Conservation (phyloP, 2,329 filamentous ascomycete species). For the Cyphellophora europaea region DNA sequence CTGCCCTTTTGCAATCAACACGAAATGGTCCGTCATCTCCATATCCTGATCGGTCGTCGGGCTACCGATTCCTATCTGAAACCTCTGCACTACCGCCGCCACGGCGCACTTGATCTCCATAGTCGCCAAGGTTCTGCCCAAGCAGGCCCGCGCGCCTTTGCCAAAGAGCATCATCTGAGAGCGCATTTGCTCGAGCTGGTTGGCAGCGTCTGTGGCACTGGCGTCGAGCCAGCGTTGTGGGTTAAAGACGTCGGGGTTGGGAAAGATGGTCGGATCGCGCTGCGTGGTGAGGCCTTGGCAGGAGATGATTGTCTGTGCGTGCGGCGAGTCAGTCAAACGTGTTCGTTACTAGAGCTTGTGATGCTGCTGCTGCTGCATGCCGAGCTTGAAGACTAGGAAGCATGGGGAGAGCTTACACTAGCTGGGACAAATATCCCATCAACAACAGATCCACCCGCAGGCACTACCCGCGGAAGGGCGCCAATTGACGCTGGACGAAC, state of each 20-base stretch:
- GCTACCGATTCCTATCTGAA: constrained; percentile 5
- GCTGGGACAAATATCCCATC: constrained; percentile 4
- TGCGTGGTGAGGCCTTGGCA: constrained; percentile 9
- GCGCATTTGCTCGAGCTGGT: constrained; percentile 3
- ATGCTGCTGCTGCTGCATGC: too few species aligned
- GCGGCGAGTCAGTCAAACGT: too few species aligned
- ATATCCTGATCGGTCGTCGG: constrained; percentile 6
- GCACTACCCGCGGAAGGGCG: constrained; percentile 1
- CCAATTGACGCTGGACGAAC: constrained; percentile 2
- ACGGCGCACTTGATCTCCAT: constrained; percentile 12
- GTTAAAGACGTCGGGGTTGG: constrained; percentile 24
- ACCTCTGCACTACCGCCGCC: constrained; percentile 7
- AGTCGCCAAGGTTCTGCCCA: constrained; percentile 8
- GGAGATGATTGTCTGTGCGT: constrained; percentile 5
- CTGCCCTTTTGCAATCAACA: constrained; percentile 10
- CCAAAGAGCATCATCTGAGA: constrained; percentile 11
- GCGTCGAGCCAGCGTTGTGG: constrained; percentile 27
- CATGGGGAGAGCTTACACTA: constrained; percentile 3
- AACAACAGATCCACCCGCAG: constrained; percentile 1
- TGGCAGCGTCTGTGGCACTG: constrained; percentile 7
- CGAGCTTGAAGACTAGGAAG: neutral
- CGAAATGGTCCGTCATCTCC: constrained; percentile 12
- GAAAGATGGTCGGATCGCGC: constrained; percentile 21
- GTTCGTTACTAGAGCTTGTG: too few species aligned
- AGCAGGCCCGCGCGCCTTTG: constrained; percentile 9